Evolutionary conservation across 1,284 basidiomycete species (phyloP), one percentile per base, ranked within the genome.

Genomic region (Sporisorium iseilematis-ciliati): DNA sequence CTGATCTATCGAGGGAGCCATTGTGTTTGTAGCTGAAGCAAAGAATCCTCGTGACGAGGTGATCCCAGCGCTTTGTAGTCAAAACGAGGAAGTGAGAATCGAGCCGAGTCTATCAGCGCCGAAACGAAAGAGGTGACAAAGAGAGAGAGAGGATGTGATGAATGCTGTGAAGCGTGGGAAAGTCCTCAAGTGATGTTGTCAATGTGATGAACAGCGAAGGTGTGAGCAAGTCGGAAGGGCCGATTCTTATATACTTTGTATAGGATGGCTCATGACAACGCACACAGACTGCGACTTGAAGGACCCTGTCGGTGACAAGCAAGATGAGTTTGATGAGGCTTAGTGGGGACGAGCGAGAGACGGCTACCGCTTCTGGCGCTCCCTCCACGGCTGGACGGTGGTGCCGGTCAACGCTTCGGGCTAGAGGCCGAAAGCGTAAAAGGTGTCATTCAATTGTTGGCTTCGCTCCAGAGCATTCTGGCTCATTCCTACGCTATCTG

Each of bases 1-100:
- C 18, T 65, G 68, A 59, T 67, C 64, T 61, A 68, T 55, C n/a
- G 74, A 76, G 16, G 74, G 74, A 49, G 74, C 68, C 74, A 76
- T 76, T 29, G 57, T 51, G 64, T 43, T 35, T 45, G 23, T 18
- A 48, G 38, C 14, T 16, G 20, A 26, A 23, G 23, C 18, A 57
- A 61, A 48, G 49, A 26, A 31, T 45, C 60, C 68, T 70, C 62
- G 62, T 35, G n/a, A 55, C 21, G 63, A 66, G 69, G 55, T 42
- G 46, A 18, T 41, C 31, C 57, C 38, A 49, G 23, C 38, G n/a
- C 29, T 41, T 14, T 40, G 58, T 49, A 43, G 23, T 59, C 59
- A 50, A 60, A 62, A 48, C 38, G 21, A 48, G 33, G 42, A 57
- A 49, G 33, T 23, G 16, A 11, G 48, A 45, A 46, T 54, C 55